Base-by-base conservation (phyloP, 2,329 filamentous ascomycete species). In the Phyllosticta paracitricarpa region DNA sequence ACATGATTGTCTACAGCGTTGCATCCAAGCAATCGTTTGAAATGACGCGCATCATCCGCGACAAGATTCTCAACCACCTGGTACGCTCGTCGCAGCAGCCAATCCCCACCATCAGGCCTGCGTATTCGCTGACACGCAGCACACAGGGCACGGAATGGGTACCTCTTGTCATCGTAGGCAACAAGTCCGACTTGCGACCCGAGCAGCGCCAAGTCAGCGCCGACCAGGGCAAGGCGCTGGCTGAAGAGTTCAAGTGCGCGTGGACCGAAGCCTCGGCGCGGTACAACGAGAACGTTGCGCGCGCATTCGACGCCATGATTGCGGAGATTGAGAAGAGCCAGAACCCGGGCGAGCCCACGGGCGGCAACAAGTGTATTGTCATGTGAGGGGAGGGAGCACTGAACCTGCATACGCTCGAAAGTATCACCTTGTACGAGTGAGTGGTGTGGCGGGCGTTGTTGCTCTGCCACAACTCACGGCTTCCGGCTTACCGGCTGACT, bases 1-100 rank as follows among this genome's bases (percentile, higher is more conserved):
- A 97, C 76, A 91, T 99, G 84, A 88, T 99, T 63, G 93, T 97
- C 56, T 99, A 99, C 77, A 96, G 92, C n/a, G 92, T 99, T 57
- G 89, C 89, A 24, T 96, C 90, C 56, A 86, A 90, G 70, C 89
- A 94, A 68, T 96, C 91, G 9, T 97, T 97, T 71, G 94, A 99
- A 74, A 99, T 97, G 93, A 88, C 96, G 57, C 86, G 89, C 70
- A 91, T 97, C 63, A 96, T 99, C 67, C 83, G 92, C 26, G 93
- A 97, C 74, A 99, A 97, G 82, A 97, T 99, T 65, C 80, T 99
- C 62, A 96, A 96, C 74, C 93, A 97, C 73, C 79, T 97, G 65
- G 93, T 96, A 79, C 72, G 86, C 76, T 63, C 30, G 22, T 17
- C 30, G 22, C 22, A 30, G 55, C 59, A 17, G 25, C 33, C 19